phyloP scores from a whole-genome alignment of 768 basidiomycete species.

The Lentinula lateritia region DNA sequence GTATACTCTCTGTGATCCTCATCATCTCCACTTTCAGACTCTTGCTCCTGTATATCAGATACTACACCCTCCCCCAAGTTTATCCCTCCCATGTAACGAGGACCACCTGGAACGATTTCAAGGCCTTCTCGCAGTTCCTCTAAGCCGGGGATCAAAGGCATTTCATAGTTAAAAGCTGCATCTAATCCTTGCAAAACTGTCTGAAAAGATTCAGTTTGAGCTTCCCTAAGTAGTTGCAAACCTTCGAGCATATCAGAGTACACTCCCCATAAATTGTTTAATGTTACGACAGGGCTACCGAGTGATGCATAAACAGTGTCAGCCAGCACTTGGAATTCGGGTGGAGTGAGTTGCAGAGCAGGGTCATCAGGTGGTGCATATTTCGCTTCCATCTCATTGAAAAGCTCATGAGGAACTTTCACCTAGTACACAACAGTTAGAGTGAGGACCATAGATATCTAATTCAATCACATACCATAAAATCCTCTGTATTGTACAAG shows the following conservation, averaged over 20 bases:
- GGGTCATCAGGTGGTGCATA: conserved; percentile 23
- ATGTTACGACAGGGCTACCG: neutral
- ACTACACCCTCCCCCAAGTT: no score
- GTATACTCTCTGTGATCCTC: no score
- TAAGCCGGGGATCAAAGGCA: no score
- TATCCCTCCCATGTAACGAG: no score
- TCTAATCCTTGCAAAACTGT: no score
- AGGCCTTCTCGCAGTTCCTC: no score
- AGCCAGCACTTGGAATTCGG: conserved; percentile 9
- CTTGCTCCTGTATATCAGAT: no score
- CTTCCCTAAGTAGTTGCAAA: no score
- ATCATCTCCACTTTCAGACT: no score
- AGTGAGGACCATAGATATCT: neutral
- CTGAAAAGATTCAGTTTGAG: no score
- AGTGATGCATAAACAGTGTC: neutral
- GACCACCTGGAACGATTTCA: no score
- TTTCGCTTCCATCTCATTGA: conserved; percentile 14
- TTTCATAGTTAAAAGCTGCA: no score
- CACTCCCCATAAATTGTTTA: neutral
- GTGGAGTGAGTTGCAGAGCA: conserved; percentile 25
- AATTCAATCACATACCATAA: conserved; percentile 21
- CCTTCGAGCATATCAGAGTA: neutral
- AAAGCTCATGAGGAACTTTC: conserved; percentile 7
- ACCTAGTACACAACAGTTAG: conserved; percentile 12
- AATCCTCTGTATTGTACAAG: conserved; percentile 22